Conservation (phyloP, 768 basidiomycete species). For the Dictyophora rubrovolvata region DNA sequence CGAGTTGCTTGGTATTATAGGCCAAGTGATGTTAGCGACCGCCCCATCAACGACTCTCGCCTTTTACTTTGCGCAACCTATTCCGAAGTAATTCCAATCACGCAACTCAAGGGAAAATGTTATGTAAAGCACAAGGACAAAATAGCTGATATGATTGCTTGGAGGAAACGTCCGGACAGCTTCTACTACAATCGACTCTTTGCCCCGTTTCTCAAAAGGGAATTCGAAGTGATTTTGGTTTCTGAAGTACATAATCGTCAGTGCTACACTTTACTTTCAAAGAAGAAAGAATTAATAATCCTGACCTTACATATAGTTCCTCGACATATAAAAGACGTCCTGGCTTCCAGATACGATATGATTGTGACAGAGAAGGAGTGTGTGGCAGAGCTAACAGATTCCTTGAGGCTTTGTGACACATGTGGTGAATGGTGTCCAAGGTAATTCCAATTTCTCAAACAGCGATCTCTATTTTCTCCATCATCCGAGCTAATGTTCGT, state of each 20-base stretch:
- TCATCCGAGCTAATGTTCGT: not conserved
- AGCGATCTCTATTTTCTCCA: not conserved
- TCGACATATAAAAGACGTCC: conserved; percentile 63
- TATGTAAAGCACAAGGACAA: conserved; percentile 92
- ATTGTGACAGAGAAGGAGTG: conserved; percentile 92
- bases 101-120: conserved; percentile 87
- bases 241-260: conserved; percentile 81
- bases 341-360: conserved; percentile 83
- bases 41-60: conserved; percentile 82
- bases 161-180: conserved; percentile 89
- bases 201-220: conserved; percentile 96
- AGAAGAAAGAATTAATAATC: conserved; percentile 16
- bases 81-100: conserved; percentile 91
- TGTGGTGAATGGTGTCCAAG: conserved; percentile 86
- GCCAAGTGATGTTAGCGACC: conserved; percentile 89
- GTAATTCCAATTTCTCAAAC: conserved; percentile 24
- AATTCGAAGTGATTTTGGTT: conserved; percentile 90
- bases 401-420: conserved; percentile 72
- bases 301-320: conserved; percentile 45
- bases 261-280: conserved; percentile 24
- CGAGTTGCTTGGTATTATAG: conserved; percentile 96
- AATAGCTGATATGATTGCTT: conserved; percentile 83
- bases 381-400: conserved; percentile 81
- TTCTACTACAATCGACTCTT: conserved; percentile 96
- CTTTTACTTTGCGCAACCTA: conserved; percentile 92